These are phyloP conservation scores for Colletotrichum aenigma DNA, from an alignment of 2,329 filamentous ascomycete genomes.

Conservation along the genomic window DNA sequence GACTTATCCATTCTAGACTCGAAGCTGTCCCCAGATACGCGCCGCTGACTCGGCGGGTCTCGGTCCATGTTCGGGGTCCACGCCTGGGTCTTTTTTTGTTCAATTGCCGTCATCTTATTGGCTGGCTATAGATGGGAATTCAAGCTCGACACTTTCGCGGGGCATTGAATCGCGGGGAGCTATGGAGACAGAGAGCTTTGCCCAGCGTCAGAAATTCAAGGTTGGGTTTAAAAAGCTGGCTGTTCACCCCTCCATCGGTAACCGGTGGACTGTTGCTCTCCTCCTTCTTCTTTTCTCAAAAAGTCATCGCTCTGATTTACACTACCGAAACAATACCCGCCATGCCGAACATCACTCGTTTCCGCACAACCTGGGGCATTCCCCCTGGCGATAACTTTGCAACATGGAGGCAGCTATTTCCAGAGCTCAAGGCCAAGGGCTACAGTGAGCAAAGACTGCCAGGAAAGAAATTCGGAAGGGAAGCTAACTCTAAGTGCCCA, in stretches of 20 bases:
- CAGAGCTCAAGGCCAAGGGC: slow-evolving; percentile 14
- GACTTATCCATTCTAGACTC: neutral
- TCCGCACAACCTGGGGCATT: slow-evolving; percentile 17
- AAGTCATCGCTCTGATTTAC: neutral
- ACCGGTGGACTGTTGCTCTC: neutral
- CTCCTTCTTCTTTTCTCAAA: neutral
- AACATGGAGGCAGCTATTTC: slow-evolving; percentile 14
- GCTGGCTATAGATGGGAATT: neutral
- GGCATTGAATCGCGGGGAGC: neutral
- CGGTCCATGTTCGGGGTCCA: slow-evolving; percentile 1
- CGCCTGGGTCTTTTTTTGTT: neutral
- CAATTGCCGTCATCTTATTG: neutral
- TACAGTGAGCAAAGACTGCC: slow-evolving; percentile 1
- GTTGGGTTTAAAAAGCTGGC: neutral
- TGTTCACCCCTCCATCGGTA: neutral
- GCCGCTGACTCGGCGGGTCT: neutral
- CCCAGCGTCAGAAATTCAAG: neutral
- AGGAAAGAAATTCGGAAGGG: neutral
- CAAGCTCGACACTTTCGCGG: neutral
- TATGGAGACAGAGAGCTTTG: neutral
- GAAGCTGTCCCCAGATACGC: neutral
- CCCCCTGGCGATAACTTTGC: slow-evolving; percentile 3
- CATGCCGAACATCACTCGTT: slow-evolving; percentile 7
- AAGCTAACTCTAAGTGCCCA: neutral
- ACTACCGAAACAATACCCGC: neutral